Percentiles rank a stretch among this genome's conserved stretches.
Evolutionary conservation across 768 basidiomycete genomes (phyloP).

Genomic region (Mycena maculata): DNA sequence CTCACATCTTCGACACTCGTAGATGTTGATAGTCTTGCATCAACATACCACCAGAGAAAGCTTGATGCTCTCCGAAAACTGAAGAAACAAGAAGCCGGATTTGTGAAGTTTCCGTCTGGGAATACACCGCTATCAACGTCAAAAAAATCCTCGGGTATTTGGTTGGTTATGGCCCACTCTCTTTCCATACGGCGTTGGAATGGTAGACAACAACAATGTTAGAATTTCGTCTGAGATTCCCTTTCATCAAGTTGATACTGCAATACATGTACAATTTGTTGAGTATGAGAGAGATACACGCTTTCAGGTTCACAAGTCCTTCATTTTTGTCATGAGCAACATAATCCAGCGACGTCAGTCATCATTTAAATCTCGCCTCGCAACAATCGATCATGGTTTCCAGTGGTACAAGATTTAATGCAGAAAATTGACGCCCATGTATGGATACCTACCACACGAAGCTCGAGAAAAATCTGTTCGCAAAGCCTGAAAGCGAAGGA

Average conservation of each 20-base stretch:
- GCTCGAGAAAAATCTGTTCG: constrained; percentile 28
- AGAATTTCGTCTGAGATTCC: background rate
- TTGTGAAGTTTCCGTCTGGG: no score
- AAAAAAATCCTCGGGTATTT: constrained; percentile 33
- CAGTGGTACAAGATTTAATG: no score
- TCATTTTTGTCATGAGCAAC: no score
- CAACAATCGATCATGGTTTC: no score
- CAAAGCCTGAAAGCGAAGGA: constrained; percentile 31
- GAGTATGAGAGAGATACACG: constrained; percentile 18
- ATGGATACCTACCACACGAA: constrained; percentile 21
- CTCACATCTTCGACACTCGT: constrained; percentile 28
- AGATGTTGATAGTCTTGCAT: constrained; percentile 27
- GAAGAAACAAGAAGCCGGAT: constrained; percentile 15
- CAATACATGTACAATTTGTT: constrained; percentile 28
- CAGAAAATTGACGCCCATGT: background rate
- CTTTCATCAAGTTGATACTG: constrained; percentile 26
- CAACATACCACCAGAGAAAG: constrained; percentile 33
- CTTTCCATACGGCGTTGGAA: no score
- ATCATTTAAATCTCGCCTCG: constrained; percentile 33
- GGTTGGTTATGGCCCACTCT: constrained; percentile 36
- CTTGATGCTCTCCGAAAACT: constrained; percentile 17
- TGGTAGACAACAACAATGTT: constrained; percentile 26
- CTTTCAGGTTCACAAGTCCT: constrained; percentile 31
- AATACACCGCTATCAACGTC: constrained; percentile 28
- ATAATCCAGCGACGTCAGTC: no score